phyloP scores from a whole-genome alignment of 176 grass and related monocot genomes.

The Aegilops tauschii region DNA sequence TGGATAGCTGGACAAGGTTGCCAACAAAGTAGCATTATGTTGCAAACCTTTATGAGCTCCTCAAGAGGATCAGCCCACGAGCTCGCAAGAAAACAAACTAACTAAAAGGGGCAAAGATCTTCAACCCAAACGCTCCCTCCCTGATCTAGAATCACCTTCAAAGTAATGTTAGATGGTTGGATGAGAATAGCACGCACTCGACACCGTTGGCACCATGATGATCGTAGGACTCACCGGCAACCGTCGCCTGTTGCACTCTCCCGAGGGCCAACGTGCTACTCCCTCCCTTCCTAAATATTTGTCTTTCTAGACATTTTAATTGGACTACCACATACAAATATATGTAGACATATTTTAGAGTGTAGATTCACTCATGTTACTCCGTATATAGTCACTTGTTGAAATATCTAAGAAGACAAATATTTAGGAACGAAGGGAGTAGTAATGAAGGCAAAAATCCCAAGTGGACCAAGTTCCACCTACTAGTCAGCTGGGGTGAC shows the following conservation, averaged over 20 bases:
- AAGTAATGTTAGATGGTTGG: not conserved
- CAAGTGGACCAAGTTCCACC: not conserved
- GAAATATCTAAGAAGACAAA: too few relatives aligned
- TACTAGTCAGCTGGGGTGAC: not conserved
- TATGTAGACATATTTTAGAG: too few relatives aligned
- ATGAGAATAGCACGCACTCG: not conserved
- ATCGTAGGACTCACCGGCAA: not conserved
- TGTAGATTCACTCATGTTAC: too few relatives aligned
- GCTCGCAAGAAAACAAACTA: not conserved
- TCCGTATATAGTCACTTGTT: too few relatives aligned
- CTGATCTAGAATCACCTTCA: not conserved
- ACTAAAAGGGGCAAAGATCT: not conserved
- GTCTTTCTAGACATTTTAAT: too few relatives aligned
- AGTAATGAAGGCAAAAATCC: not conserved
- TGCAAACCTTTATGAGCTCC: not conserved
- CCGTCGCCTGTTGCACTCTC: not conserved
- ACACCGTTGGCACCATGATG: not conserved
- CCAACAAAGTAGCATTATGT: not conserved
- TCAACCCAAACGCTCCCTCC: not conserved
- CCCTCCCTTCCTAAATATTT: too few relatives aligned
- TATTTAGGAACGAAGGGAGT: too few relatives aligned
- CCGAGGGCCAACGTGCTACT: not conserved
- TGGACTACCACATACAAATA: too few relatives aligned
- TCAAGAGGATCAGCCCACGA: not conserved
- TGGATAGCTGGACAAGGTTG: not conserved